A percentile compares a stretch with the other conserved stretches of the same genome.
Evolutionary conservation across 805 yeast genomes (phyloP).

Genomic region (Candida palmyrensis): DNA sequence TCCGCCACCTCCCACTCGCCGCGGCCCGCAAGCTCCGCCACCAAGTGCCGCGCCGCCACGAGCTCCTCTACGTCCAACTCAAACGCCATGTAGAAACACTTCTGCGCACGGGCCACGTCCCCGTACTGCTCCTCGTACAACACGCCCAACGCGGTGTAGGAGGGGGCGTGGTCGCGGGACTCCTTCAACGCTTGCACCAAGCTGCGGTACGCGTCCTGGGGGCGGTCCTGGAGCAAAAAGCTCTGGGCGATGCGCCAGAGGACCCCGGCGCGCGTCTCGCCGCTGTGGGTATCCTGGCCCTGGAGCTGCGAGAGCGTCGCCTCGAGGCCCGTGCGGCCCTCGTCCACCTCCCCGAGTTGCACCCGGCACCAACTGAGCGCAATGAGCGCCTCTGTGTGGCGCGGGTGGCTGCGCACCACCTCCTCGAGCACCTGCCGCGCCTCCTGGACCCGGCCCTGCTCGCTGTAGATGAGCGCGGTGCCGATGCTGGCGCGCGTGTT

Average conservation of each 20-base stretch:
- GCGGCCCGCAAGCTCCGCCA: slow-evolving; percentile 58
- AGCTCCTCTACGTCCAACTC: slow-evolving; percentile 78
- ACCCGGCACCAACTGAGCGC: slow-evolving; percentile 80
- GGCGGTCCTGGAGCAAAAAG: slow-evolving; percentile 20
- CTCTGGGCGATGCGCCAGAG: slow-evolving; percentile 76
- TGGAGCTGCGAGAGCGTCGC: slow-evolving; percentile 36
- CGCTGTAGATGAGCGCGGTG: slow-evolving; percentile 71
- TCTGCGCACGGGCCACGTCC: slow-evolving; percentile 67
- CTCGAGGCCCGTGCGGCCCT: slow-evolving; percentile 50
- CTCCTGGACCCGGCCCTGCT: slow-evolving; percentile 49
- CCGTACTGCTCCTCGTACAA: slow-evolving; percentile 55
- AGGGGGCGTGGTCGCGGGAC: slow-evolving; percentile 63
- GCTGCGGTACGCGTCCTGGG: slow-evolving; percentile 50
- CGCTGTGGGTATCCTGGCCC: slow-evolving; percentile 49
- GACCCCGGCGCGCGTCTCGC: slow-evolving; percentile 53
- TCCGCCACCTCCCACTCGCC: slow-evolving; percentile 86
- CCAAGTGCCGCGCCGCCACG: slow-evolving; percentile 67
- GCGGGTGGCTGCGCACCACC: slow-evolving; percentile 46
- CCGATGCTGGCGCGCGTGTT: slow-evolving; percentile 71
- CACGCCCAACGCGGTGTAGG: slow-evolving; percentile 77
- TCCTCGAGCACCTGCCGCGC: slow-evolving; percentile 51
- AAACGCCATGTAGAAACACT: slow-evolving; percentile 85
- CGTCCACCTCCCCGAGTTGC: slow-evolving; percentile 41
- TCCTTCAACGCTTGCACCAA: slow-evolving; percentile 61
- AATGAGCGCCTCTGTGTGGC: slow-evolving; percentile 52